phyloP scores from a whole-genome alignment of 495 filamentous ascomycete species.

The Xylaria flabelliformis region DNA sequence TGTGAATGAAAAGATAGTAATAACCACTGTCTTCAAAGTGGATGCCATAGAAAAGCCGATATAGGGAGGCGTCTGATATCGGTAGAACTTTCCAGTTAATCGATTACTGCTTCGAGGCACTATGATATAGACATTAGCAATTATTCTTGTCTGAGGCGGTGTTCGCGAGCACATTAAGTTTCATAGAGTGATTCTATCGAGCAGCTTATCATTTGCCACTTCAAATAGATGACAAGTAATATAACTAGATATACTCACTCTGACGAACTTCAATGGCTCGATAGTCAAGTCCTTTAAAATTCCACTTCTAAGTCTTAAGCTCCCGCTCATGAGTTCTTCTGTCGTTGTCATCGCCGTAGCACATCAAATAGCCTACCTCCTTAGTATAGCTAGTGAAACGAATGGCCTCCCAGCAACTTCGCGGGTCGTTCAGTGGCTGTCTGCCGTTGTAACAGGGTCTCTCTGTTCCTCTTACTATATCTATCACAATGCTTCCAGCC shows the following conservation, averaged over 20 bases:
- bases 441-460: background rate
- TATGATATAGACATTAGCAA: background rate
- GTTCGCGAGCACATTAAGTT: background rate
- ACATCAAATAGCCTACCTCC: slow-evolving; percentile 8
- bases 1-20: too few species aligned
- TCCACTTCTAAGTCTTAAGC: slow-evolving; percentile 17
- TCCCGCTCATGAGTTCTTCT: background rate
- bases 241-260: background rate
- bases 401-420: slow-evolving; percentile 12
- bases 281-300: slow-evolving; percentile 18
- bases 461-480: slow-evolving; percentile 10
- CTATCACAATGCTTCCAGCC: slow-evolving; percentile 11
- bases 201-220: background rate
- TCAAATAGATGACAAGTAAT: background rate
- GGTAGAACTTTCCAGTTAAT: background rate
- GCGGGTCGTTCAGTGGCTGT: background rate
- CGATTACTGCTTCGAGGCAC: slow-evolving; percentile 8
- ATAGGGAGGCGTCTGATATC: too few species aligned
- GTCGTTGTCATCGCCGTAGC: background rate
- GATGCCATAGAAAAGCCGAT: too few species aligned
- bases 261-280: slow-evolving; percentile 19
- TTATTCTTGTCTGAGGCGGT: background rate
- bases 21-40: too few species aligned
- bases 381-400: background rate
- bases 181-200: background rate